Evolutionary conservation across 306 rosid genomes (phyloP).

Genomic region (Alnus glutinosa): DNA sequence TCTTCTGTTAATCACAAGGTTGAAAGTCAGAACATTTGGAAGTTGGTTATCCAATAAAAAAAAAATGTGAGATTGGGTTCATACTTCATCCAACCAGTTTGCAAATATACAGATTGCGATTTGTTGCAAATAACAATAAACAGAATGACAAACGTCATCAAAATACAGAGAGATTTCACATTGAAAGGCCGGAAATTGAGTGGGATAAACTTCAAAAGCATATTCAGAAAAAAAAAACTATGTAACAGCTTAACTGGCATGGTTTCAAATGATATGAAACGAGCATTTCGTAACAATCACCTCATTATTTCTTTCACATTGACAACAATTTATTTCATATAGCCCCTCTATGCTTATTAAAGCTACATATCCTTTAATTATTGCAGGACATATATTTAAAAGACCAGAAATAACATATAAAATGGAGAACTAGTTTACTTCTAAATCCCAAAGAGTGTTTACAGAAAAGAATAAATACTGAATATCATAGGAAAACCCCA

Average conservation of each 20-base stretch:
- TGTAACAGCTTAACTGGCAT: not conserved
- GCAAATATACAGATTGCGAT: not conserved
- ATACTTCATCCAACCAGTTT: not conserved
- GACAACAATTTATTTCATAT: not conserved
- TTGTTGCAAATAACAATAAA: not conserved
- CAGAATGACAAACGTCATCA: not conserved
- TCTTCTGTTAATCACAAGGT: conserved; percentile 57
- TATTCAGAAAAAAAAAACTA: not conserved
- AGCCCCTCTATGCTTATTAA: not conserved
- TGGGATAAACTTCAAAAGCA: not conserved
- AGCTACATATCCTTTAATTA: not conserved
- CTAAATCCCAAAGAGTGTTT: not conserved
- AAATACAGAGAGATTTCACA: not conserved
- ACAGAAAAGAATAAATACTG: not conserved
- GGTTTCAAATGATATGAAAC: not conserved
- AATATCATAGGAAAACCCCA: not conserved
- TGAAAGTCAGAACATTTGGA: conserved; percentile 31
- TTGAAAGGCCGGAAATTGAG: not conserved
- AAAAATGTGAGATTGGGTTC: not conserved
- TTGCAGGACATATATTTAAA: not conserved
- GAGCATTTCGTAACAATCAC: not conserved
- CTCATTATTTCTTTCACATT: not conserved
- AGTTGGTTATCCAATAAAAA: conserved; percentile 27
- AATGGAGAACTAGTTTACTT: not conserved
- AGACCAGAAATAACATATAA: not conserved